These are phyloP conservation scores for Penicillium sp. DNA, from an alignment of 2,329 filamentous ascomycete genomes.

Conservation along the genomic window DNA sequence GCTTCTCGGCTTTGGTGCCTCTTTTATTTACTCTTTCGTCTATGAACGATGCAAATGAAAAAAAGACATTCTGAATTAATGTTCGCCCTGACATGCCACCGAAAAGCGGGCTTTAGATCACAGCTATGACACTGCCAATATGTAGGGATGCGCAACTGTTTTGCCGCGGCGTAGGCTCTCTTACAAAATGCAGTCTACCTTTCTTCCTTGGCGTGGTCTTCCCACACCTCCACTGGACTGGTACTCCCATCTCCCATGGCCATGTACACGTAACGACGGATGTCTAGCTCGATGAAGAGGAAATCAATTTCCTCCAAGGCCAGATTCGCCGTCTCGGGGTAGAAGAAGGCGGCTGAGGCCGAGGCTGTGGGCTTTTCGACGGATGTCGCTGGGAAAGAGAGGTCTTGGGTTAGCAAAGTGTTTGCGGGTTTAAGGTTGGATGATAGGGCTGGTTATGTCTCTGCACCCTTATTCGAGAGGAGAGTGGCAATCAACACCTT, in stretches of 20 bases:
- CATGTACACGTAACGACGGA: conserved; percentile 6
- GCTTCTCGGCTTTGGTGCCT: conserved; percentile 3
- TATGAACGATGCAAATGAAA: conserved; percentile 18
- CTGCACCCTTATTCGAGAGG: neutral
- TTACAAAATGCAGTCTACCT: neutral
- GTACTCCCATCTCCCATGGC: neutral
- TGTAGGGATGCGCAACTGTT: too few species aligned
- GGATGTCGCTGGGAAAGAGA: neutral
- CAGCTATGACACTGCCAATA: too few species aligned
- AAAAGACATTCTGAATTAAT: neutral
- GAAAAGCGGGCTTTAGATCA: neutral
- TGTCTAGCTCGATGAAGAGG: conserved; percentile 36
- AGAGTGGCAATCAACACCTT: neutral
- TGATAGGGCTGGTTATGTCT: neutral
- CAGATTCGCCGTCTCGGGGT: conserved; percentile 48
- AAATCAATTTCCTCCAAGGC: conserved; percentile 50
- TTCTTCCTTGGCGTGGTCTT: conserved; percentile 1
- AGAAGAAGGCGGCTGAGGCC: conserved; percentile 54
- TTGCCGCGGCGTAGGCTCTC: neutral
- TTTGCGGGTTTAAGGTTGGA: neutral
- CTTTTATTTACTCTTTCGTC: conserved; percentile 1
- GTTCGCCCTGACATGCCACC: neutral
- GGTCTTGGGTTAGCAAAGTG: neutral
- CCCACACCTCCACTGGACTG: neutral
- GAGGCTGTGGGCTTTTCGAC: conserved; percentile 43